Evolutionary conservation across 83 land plant genomes (phyloP).

Genomic region (Larix sibirica): DNA sequence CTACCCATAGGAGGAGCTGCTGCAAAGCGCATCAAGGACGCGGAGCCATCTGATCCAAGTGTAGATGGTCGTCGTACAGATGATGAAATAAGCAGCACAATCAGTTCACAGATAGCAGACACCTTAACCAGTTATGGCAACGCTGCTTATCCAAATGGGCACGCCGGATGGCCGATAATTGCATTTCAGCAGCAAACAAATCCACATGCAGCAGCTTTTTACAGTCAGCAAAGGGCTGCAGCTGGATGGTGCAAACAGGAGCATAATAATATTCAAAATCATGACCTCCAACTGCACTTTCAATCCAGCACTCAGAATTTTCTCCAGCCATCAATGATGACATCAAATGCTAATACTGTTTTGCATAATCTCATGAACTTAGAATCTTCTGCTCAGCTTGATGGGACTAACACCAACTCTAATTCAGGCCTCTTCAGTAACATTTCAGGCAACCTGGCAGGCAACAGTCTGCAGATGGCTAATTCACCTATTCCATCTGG

Average conservation of each 20-base stretch:
- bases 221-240: conserved; percentile 4
- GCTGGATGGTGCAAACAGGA: conserved; percentile 12
- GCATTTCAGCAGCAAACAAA: conserved; percentile 11
- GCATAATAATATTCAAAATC: neutral
- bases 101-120: conserved; percentile 9
- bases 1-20: conserved; percentile 72
- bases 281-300: conserved; percentile 7
- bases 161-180: conserved; percentile 10
- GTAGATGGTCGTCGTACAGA: conserved; percentile 12
- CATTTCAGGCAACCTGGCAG: neutral
- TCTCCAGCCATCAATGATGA: conserved; percentile 8
- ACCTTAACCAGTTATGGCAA: neutral
- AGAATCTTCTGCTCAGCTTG: conserved; percentile 1
- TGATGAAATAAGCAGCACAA: neutral
- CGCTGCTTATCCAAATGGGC: neutral
- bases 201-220: neutral
- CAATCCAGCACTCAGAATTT: conserved; percentile 12
- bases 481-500: conserved; percentile 9
- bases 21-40: conserved; percentile 69
- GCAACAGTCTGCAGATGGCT: neutral
- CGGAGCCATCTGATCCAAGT: conserved; percentile 32
- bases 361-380: conserved; percentile 5
- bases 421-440: neutral
- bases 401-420: neutral
- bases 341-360: conserved; percentile 8